phyloP scores from a whole-genome alignment of 352 stramenopile genomes.

The Pythium rhizo-oryzae region DNA sequence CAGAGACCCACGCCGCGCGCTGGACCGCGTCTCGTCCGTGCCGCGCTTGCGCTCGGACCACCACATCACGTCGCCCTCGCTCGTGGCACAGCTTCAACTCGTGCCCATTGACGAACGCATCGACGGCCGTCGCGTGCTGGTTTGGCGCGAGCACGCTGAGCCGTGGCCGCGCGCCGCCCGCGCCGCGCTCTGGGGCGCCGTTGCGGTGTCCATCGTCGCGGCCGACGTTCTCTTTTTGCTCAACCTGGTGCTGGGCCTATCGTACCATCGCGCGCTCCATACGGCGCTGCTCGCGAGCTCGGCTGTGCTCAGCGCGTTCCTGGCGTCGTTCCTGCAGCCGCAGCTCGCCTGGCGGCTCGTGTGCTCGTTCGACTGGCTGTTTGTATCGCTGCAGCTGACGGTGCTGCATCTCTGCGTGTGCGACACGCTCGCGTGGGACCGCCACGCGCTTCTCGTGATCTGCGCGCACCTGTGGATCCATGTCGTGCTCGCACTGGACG shows the following conservation, averaged over 20 bases:
- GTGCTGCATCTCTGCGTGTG: constrained; percentile 27
- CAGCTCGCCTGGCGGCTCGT: constrained; percentile 26
- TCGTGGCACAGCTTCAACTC: neutral
- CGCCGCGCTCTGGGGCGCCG: neutral
- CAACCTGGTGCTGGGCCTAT: neutral
- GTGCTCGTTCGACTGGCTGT: constrained; percentile 37
- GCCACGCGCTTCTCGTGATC: constrained; percentile 8
- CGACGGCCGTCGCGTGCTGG: neutral
- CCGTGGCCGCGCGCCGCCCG: neutral
- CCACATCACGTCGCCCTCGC: neutral
- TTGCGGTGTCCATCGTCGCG: neutral
- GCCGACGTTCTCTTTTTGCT: neutral
- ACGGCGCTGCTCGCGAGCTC: neutral
- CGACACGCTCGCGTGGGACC: constrained; percentile 35
- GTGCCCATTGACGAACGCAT: constrained; percentile 1
- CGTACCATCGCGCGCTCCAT: neutral
- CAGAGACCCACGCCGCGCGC: neutral
- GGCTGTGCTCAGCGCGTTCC: neutral
- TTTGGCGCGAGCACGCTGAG: neutral
- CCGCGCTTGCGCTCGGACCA: neutral
- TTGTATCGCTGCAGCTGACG: constrained; percentile 35
- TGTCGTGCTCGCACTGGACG: constrained; percentile 30
- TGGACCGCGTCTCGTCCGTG: neutral
- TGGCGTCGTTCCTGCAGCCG: constrained; percentile 20
- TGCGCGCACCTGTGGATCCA: constrained; percentile 29